These are phyloP conservation scores for Arthrocladium fulminans DNA, from an alignment of 2,329 filamentous ascomycete genomes.

Conservation along the genomic window DNA sequence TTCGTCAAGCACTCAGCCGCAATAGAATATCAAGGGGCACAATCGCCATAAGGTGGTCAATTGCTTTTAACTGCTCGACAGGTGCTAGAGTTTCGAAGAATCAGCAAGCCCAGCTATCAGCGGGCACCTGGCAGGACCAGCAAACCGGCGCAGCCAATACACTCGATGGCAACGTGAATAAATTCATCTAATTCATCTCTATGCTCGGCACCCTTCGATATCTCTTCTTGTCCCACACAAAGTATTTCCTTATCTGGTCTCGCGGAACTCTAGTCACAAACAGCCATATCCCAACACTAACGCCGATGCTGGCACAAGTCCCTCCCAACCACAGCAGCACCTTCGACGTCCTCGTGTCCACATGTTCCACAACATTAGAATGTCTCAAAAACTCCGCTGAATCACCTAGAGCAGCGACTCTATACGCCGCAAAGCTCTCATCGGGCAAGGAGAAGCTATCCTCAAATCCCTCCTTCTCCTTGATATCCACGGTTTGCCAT, in stretches of 20 bases:
- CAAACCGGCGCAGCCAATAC: too few species aligned
- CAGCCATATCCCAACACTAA: neutral
- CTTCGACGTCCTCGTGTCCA: constrained; percentile 11
- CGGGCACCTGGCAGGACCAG: too few species aligned
- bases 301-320: neutral
- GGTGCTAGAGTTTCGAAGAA: too few species aligned
- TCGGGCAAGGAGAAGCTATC: constrained; percentile 14
- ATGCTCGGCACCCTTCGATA: constrained; percentile 3
- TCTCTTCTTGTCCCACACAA: neutral
- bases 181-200: constrained; percentile 1
- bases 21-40: too few species aligned
- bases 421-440: constrained; percentile 10
- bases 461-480: constrained; percentile 16
- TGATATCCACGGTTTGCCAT: constrained; percentile 13
- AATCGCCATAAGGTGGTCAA: too few species aligned
- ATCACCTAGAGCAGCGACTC: constrained; percentile 14
- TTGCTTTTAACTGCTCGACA: too few species aligned
- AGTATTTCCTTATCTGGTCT: neutral
- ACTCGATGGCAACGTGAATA: too few species aligned
- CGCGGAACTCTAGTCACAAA: neutral
- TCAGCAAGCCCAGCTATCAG: too few species aligned
- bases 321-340: constrained; percentile 12
- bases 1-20: too few species aligned
- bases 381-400: constrained; percentile 11
- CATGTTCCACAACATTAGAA: constrained; percentile 8